Conservation (phyloP, 441 rosid genomes). For the Macaranga tanarius region DNA sequence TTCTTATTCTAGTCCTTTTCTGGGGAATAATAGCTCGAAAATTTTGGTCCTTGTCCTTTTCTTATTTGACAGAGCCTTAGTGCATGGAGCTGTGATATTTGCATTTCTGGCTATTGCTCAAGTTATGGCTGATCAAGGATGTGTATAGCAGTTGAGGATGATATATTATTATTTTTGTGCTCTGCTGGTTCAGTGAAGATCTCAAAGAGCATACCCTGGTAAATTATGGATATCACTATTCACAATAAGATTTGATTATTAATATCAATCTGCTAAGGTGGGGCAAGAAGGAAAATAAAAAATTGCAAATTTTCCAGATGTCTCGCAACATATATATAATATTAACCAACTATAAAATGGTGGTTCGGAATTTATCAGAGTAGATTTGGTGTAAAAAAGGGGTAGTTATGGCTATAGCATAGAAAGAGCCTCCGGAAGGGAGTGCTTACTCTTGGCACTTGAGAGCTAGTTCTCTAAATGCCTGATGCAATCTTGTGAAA, state of each 20-base stretch:
- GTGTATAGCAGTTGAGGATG: constrained; percentile 47
- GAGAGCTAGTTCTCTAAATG: background rate
- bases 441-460: constrained; percentile 15
- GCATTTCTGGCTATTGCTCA: constrained; percentile 92
- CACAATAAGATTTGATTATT: background rate
- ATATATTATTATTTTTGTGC: constrained; percentile 1
- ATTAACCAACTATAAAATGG: constrained; percentile 15
- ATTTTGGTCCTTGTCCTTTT: background rate
- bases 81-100: constrained; percentile 86
- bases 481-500: constrained; percentile 12
- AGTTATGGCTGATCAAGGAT: constrained; percentile 99
- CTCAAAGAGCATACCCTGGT: background rate
- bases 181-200: background rate
- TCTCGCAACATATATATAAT: constrained; percentile 40
- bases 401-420: constrained; percentile 26
- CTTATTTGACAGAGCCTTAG: constrained; percentile 61
- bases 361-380: constrained; percentile 9
- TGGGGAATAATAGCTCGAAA: background rate
- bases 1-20: too few species aligned
- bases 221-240: background rate
- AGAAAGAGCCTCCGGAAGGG: constrained; percentile 18
- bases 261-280: background rate
- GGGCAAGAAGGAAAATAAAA: constrained; percentile 9
- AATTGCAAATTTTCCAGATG: constrained; percentile 15
- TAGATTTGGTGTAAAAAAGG: constrained; percentile 18